Base-by-base conservation (phyloP, 306 rosid genomes). In the Crotalaria pallida region DNA sequence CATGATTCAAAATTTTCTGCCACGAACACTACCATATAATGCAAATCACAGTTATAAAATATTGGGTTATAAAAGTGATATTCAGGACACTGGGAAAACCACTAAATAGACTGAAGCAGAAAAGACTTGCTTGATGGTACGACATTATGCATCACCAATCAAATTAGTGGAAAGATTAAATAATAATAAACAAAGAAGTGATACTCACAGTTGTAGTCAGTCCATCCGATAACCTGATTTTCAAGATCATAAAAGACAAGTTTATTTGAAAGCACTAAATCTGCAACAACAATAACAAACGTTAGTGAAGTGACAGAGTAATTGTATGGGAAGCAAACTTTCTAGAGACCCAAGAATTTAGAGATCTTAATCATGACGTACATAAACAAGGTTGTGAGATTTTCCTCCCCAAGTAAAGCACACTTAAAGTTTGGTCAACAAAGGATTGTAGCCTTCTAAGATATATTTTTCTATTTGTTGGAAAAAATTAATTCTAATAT, bases 221-320 rank as follows among this genome's bases (percentile, higher is more conserved):
- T 89, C 98, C 98, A 89, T 57, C 98, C 98, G 49, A 92, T 92
- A 49, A 82, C 81, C 80, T 89, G 92, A 53, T 86, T 88, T 80
- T 89, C 98, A 31, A 92, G 98, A 80, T 92, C 96, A 65, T 92
- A 92, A 61, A 92, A 70, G 67, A 92, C 96, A 51, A 92, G 85
- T 88, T 92, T 92, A 75, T 92, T 92, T 10, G 96, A 92, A 47
- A 92, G 98, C 62, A 92, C 98, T 77, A 92, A 79, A 83, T 92
- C 98, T 92, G 96, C 95, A 86, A 79, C 38, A 43, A 31, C 34
- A 58, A 33, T 22, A 41, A 53, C 4, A 55, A 29, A n/a, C 23
- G 11, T 22, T 22, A 38, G 56, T 56, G 50, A 58, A 41, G 56
- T 67, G 38, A 19, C 63, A 45, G 31, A 22, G 44, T 52, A 76